These are phyloP conservation scores for Afroboletus lepidellus DNA, from an alignment of 1,284 basidiomycete genomes.

Conservation along the genomic window DNA sequence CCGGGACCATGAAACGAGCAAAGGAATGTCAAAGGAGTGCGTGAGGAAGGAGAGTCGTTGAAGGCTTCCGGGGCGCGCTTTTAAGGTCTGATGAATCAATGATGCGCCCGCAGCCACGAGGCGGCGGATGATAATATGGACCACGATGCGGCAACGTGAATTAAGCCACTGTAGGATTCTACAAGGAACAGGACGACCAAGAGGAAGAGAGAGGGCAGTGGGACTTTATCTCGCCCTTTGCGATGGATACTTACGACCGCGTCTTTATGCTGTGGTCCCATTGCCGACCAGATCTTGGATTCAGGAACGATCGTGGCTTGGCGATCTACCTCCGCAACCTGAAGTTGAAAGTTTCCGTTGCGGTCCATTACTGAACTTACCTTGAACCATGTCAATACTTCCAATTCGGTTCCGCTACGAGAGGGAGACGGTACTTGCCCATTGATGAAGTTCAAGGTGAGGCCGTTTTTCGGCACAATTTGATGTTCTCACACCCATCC, in stretches of 20 bases:
- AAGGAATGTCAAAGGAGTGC: not conserved
- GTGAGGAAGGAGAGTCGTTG: conserved; percentile 4
- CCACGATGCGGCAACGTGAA: conserved; percentile 8
- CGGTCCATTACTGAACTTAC: not conserved
- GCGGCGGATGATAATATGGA: not conserved
- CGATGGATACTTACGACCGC: not conserved
- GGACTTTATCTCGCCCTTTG: conserved; percentile 15
- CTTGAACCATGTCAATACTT: not conserved
- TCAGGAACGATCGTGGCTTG: conserved; percentile 15
- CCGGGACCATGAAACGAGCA: conserved; percentile 21
- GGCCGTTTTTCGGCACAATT: not conserved
- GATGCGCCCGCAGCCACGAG: conserved; percentile 19
- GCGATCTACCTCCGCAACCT: conserved; percentile 23
- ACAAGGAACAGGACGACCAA: not conserved
- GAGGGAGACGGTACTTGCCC: no score
- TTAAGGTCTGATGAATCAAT: conserved; percentile 9
- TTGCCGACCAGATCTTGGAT: conserved; percentile 12
- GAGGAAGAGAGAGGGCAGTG: not conserved
- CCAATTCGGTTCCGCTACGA: conserved; percentile 10
- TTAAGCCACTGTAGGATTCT: conserved; percentile 3
- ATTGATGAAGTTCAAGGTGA: no score
- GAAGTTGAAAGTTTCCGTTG: conserved; percentile 1
- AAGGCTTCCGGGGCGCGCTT: not conserved
- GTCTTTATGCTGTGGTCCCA: conserved; percentile 2
- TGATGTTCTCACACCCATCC: not conserved